Base-by-base conservation (phyloP, 495 filamentous ascomycete species). In the Aspergillus hancockii region DNA sequence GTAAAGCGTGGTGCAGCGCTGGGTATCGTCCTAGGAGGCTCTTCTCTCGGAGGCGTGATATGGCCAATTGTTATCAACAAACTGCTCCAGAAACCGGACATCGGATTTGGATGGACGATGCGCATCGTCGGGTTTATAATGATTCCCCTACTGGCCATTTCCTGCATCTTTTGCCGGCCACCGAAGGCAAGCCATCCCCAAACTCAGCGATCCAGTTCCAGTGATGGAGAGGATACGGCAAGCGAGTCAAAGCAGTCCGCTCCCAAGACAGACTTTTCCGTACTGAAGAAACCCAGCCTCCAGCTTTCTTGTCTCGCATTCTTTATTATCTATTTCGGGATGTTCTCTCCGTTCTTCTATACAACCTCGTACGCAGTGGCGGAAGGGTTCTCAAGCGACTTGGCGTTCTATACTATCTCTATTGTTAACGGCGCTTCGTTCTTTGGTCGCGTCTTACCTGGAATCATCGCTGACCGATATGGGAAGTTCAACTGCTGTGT, bases 401-500 rank as follows among this genome's bases (percentile, higher is more conserved):
- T 82, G 0, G 66, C 73, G 0, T 74, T 74, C 38, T 82, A 81
- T 52, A 74, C 77, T 2, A 61, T 81, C 5, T 74, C 75, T 1
- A 76, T 82, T n/a, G 66, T 82, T 31, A 81, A 81, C 55, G 78
- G 66, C 0, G 71, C 76, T 16, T 79, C 75, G 0, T 70, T 76
- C 38, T 72, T 77, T 38, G 75, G 78, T n/a, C 70, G 71, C 0
- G 66, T 75, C 0, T 34, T 77, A 4, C 69, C 64, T 61, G 89
- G 88, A 8, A 77, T 85, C 56, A 12, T 88, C 0, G 90, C 86
- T 14, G 90, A 94, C 67, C 80, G 78, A 55, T 67, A 89, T 31
- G 90, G 90, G 0, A 80, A 84, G 25, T 92, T 84, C 76, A 92
- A 92, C 68, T 75, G 79, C 34, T 86, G 86, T 68, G 78, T 90